Evolutionary conservation across 1,284 basidiomycete species (phyloP).

Genomic region (Sphagnurus paluster): DNA sequence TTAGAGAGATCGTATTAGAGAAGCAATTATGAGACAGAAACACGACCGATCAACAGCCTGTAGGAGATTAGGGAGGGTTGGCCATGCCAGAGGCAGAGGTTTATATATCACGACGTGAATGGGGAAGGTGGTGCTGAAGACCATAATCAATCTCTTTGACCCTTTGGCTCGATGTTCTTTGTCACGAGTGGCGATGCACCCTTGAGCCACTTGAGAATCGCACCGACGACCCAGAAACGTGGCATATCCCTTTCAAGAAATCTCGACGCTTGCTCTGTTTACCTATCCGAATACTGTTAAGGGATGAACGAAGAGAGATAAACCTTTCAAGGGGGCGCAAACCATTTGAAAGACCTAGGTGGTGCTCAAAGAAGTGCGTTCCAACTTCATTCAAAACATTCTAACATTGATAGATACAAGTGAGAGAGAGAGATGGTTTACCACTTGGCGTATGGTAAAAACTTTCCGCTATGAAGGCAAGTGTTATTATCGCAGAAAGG

Average conservation of each 20-base stretch:
- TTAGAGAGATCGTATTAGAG: slow-evolving; percentile 10
- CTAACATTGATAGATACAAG: slow-evolving; percentile 1
- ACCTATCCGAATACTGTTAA: not conserved
- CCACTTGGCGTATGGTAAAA: slow-evolving; percentile 72
- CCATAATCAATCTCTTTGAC: slow-evolving; percentile 11
- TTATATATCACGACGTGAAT: slow-evolving; percentile 10
- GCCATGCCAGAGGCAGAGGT: not conserved
- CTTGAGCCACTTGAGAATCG: slow-evolving; percentile 1
- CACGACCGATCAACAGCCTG: slow-evolving; percentile 22
- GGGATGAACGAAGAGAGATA: not conserved
- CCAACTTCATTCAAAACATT: not conserved
- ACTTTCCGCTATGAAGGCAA: slow-evolving; percentile 58
- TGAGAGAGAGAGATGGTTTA: slow-evolving; percentile 30
- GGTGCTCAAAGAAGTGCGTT: no score
- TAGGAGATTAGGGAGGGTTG: not conserved
- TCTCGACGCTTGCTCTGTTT: not conserved
- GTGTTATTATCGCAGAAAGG: slow-evolving; percentile 3
- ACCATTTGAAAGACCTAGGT: not conserved
- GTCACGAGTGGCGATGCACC: slow-evolving; percentile 13
- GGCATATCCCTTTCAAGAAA: slow-evolving; percentile 1
- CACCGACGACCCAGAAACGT: not conserved
- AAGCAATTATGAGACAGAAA: not conserved
- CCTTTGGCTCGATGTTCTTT: slow-evolving; percentile 16
- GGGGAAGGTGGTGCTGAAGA: not conserved
- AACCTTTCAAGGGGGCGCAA: not conserved